Evolutionary conservation across 306 rosid genomes (phyloP), one percentile per base, ranked within the genome.

Genomic region (Vigna radiata): DNA sequence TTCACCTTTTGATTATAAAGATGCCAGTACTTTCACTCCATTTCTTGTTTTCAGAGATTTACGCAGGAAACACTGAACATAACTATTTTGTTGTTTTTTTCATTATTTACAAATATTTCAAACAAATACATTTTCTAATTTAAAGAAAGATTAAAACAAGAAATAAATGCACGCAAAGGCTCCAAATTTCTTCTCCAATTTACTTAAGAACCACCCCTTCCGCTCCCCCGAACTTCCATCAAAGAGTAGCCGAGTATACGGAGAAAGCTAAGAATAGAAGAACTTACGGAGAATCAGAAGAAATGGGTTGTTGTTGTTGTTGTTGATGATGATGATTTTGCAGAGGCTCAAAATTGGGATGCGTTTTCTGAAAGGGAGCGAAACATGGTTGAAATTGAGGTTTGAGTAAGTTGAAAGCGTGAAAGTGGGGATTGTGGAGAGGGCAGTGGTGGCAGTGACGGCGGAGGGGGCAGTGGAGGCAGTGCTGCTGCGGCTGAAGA

Each of bases 381-480:
- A 29, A n/a, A 60, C 7, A 15, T 13, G 43, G 67, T 31, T 31
- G 64, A 58, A n/a, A 23, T 58, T 58, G 65, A 15, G 65, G 17
- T 59, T 12, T 16, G 46, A 41, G 39, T 68, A 8, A 12, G n/a
- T 18, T 31, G 36, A 6, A 10, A 16, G 59, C 59, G 8, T 50
- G 80, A 68, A 17, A 46, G 68, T 55, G 69, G 7, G 47, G 86
- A 67, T 39, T 63, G 48, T 77, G 83, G 65, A 80, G 79, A 10
- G 80, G 77, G 50, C 87, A 84, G 39, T 70, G 78, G 23, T 6
- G 70, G 70, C 78, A 72, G 12, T 70, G 78, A 63, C 54, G 80
- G 61, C 33, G 80, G 77, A 69, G 85, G 9, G 67, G 81, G 8
- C 80, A 76, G 85, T 76, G 81, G 5, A 12, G 43, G 59, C 77